Conservation (phyloP, 805 yeast genomes). For the Sungouiella thailandica region DNA sequence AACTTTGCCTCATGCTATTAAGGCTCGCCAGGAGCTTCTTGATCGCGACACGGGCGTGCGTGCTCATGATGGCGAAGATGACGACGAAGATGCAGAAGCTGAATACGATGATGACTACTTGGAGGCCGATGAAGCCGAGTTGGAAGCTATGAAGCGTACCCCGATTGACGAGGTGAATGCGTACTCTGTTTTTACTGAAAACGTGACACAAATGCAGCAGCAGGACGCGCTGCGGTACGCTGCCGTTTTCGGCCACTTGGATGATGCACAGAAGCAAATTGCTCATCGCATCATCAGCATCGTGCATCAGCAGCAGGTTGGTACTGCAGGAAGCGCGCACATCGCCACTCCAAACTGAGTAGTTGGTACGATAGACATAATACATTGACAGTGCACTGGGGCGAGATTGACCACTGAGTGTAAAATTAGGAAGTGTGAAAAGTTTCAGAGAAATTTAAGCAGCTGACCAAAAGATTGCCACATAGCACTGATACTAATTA, state of each 20-base stretch:
- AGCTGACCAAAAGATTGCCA: no score
- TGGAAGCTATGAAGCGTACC: constrained; percentile 78
- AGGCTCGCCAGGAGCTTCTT: constrained; percentile 40
- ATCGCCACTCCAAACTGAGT: no score
- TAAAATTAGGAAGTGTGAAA: no score
- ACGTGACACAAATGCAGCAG: constrained; percentile 45
- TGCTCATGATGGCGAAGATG: constrained; percentile 22
- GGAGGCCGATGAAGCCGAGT: constrained; percentile 67
- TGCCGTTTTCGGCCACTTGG: constrained; percentile 38
- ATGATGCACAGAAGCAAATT: constrained; percentile 30
- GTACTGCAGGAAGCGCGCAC: no score
- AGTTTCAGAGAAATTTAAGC: no score
- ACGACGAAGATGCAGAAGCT: constrained; percentile 28
- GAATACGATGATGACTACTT: constrained; percentile 17
- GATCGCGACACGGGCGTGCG: constrained; percentile 34
- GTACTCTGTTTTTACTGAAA: constrained; percentile 58
- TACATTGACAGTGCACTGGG: no score
- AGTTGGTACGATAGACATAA: no score
- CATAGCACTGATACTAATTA: no score
- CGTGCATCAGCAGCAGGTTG: constrained; percentile 8
- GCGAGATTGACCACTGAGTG: no score
- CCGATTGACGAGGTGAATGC: constrained; percentile 76
- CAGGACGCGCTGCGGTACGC: constrained; percentile 46
- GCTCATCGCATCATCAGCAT: constrained; percentile 25
- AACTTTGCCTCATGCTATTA: constrained; percentile 45